phyloP scores from a whole-genome alignment of 1,139 yeast species.

The Ogataea hybrid region DNA sequence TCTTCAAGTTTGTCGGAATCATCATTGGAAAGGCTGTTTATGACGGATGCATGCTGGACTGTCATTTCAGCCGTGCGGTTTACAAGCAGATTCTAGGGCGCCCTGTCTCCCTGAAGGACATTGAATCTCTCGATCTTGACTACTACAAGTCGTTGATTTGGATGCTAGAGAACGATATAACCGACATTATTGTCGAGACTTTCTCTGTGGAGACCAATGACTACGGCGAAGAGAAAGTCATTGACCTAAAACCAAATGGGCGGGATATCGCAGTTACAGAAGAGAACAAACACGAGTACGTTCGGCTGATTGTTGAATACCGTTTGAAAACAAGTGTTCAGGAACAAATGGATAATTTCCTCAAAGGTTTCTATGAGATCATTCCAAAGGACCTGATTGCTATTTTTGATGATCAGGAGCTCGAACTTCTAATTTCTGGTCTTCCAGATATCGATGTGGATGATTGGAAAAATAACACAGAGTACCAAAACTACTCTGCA shows the following conservation, averaged over 20 bases:
- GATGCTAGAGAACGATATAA: conserved; percentile 96
- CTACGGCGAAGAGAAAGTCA: conserved; percentile 74
- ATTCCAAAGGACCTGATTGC: conserved; percentile 85
- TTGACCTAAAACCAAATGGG: conserved; percentile 71
- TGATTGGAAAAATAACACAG: conserved; percentile 91
- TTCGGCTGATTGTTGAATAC: conserved; percentile 80
- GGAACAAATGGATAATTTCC: conserved; percentile 84
- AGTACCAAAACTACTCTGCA: conserved; percentile 79
- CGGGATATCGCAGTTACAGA: conserved; percentile 85
- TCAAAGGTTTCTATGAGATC: conserved; percentile 87
- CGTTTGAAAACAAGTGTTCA: conserved; percentile 78
- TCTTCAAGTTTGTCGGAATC: conserved; percentile 92
- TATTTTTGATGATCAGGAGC: conserved; percentile 92
- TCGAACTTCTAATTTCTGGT: conserved; percentile 90
- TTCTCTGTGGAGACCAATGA: conserved; percentile 94
- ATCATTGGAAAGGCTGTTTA: conserved; percentile 92
- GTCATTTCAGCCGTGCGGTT: conserved; percentile 94
- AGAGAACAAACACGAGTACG: conserved; percentile 88
- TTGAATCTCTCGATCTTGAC: conserved; percentile 92
- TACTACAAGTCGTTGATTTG: conserved; percentile 90
- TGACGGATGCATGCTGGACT: conserved; percentile 85
- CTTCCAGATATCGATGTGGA: conserved; percentile 93
- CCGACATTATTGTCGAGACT: conserved; percentile 95
- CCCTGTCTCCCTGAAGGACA: conserved; percentile 82
- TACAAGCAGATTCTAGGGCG: conserved; percentile 83